Evolutionary conservation across 2,329 filamentous ascomycete species (phyloP).

Genomic region (Parastagonospora avenae): DNA sequence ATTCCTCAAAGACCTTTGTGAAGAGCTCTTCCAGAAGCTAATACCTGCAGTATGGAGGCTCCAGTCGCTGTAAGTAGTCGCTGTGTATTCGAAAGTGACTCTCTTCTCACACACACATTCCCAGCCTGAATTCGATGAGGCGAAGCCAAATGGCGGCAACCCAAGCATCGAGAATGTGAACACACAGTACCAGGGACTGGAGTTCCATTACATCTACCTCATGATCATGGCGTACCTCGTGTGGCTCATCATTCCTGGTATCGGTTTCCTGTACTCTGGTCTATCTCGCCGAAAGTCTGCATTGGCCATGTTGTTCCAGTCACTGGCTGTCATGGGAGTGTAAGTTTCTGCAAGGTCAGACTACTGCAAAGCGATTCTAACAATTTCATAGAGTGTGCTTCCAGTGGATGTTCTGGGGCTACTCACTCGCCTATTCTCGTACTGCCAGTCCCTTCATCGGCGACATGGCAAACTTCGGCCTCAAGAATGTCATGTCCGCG

Average conservation of each 20-base stretch:
- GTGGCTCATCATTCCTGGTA: slow-evolving; percentile 70
- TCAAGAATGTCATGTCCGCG: slow-evolving; percentile 65
- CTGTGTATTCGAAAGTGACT: not conserved
- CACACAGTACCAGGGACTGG: slow-evolving; percentile 61
- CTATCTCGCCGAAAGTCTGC: slow-evolving; percentile 67
- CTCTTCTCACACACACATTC: slow-evolving; percentile 1
- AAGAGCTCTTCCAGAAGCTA: not conserved
- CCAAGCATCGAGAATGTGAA: slow-evolving; percentile 61
- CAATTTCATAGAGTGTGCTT: slow-evolving; percentile 51
- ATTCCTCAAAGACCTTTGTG: slow-evolving; percentile 2
- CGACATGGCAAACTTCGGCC: slow-evolving; percentile 64
- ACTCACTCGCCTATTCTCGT: slow-evolving; percentile 65
- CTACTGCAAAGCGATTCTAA: not conserved
- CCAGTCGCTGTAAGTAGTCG: slow-evolving; percentile 20
- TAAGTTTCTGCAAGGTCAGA: slow-evolving; percentile 21
- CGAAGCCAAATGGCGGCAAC: slow-evolving; percentile 60
- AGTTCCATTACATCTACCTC: slow-evolving; percentile 67
- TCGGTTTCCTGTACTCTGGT: slow-evolving; percentile 69
- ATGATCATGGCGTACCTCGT: slow-evolving; percentile 65
- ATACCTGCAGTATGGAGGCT: slow-evolving; percentile 16
- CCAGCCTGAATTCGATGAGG: slow-evolving; percentile 48
- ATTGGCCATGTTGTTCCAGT: slow-evolving; percentile 66
- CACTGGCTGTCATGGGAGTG: slow-evolving; percentile 62
- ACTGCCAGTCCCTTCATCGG: slow-evolving; percentile 67
- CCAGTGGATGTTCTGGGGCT: slow-evolving; percentile 70